Percentiles rank a stretch among this genome's conserved stretches.
These are phyloP conservation scores for Sphaerulina populicola DNA, from an alignment of 2,329 filamentous ascomycete genomes.

Conservation along the genomic window DNA sequence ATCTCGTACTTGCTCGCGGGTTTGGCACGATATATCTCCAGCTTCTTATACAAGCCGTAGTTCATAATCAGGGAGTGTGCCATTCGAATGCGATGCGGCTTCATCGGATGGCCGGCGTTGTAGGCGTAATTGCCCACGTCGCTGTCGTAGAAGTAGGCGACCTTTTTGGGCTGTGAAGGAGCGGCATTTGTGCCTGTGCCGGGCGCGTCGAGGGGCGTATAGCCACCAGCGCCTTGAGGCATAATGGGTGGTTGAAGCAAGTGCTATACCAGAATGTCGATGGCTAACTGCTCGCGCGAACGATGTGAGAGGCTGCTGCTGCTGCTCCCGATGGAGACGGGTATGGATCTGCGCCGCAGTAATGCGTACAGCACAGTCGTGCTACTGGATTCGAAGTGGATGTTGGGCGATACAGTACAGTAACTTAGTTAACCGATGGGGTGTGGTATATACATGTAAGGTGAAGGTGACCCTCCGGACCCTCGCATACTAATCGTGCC, in stretches of 20 bases:
- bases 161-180: constrained; percentile 59
- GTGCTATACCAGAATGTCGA: not conserved
- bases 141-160: constrained; percentile 97
- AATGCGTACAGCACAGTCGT: no score
- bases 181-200: constrained; percentile 43
- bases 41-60: constrained; percentile 64
- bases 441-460: no score
- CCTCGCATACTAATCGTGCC: no score
- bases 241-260: constrained; percentile 30
- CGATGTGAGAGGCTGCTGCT: no score
- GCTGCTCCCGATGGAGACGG: no score
- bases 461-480: no score
- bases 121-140: constrained; percentile 99
- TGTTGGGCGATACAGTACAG: no score
- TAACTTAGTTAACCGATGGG: no score
- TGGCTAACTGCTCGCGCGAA: not conserved
- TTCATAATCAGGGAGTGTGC: constrained; percentile 60
- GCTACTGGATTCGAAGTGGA: no score
- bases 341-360: no score
- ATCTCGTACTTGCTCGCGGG: constrained; percentile 58
- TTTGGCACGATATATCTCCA: constrained; percentile 54
- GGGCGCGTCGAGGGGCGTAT: constrained; percentile 45
- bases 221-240: constrained; percentile 37
- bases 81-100: constrained; percentile 60
- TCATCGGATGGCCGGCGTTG: constrained; percentile 63